Conservation (phyloP, 441 rosid genomes). For the Pelargonium fulgidum region DNA sequence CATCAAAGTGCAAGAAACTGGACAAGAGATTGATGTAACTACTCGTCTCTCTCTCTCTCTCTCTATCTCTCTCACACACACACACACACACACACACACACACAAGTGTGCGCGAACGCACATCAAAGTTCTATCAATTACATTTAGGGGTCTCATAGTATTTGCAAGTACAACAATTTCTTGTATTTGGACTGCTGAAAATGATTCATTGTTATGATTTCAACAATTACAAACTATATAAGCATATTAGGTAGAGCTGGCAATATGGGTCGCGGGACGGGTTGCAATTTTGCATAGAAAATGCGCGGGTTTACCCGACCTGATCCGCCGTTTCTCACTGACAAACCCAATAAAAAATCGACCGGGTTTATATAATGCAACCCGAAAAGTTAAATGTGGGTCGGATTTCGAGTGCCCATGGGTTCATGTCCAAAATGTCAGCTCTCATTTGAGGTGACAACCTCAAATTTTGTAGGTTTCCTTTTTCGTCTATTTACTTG, state of each 20-base stretch:
- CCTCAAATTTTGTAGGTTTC: constrained; percentile 9
- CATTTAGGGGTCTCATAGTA: no score
- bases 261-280: no score
- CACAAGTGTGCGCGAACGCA: no score
- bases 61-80: not conserved
- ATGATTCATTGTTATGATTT: not conserved
- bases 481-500: not conserved
- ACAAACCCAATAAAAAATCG: no score
- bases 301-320: not conserved
- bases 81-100: not conserved
- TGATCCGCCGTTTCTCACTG: no score
- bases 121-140: not conserved
- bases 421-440: not conserved
- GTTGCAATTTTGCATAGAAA: no score
- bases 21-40: constrained; percentile 45
- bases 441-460: not conserved
- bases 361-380: no score
- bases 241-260: not conserved
- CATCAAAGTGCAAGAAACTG: constrained; percentile 50
- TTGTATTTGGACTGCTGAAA: not conserved
- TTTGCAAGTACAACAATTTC: not conserved
- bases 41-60: not conserved
- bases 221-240: not conserved
- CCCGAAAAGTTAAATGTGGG: no score
- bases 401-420: no score